These are phyloP conservation scores for Elongisporangium prolatum DNA, from an alignment of 352 stramenopile species.

Conservation along the genomic window DNA sequence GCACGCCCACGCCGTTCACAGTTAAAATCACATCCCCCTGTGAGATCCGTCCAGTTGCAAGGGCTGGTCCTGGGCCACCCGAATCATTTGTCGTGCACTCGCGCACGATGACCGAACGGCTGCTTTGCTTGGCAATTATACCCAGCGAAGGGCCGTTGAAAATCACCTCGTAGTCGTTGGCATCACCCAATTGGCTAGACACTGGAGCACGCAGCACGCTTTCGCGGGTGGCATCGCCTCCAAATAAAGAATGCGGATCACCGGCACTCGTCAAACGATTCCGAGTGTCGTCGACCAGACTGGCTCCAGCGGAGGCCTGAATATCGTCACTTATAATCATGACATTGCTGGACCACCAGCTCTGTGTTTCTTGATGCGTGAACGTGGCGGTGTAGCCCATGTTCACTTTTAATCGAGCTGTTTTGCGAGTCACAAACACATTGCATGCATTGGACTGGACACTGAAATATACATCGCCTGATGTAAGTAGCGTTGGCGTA, in stretches of 20 bases:
- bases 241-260: too few species aligned
- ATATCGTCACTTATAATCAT: slow-evolving; percentile 82
- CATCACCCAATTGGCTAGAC: slow-evolving; percentile 3
- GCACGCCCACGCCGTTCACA: slow-evolving; percentile 61
- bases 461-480: slow-evolving; percentile 79
- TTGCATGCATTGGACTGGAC: slow-evolving; percentile 83
- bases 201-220: not conserved
- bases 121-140: slow-evolving; percentile 68
- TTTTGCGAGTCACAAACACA: slow-evolving; percentile 77
- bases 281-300: slow-evolving; percentile 22
- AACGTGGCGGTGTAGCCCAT: slow-evolving; percentile 81
- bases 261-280: not conserved
- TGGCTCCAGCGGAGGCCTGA: slow-evolving; percentile 28
- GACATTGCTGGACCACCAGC: slow-evolving; percentile 78
- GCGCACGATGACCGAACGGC: slow-evolving; percentile 53
- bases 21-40: slow-evolving; percentile 65
- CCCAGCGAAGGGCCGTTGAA: slow-evolving; percentile 57
- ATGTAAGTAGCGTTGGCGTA: slow-evolving; percentile 78
- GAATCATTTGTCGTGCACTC: slow-evolving; percentile 51
- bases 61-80: slow-evolving; percentile 35
- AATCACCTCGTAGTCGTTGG: slow-evolving; percentile 71
- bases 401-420: slow-evolving; percentile 63
- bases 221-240: too few species aligned
- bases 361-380: slow-evolving; percentile 74
- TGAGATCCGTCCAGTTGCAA: slow-evolving; percentile 45